These are phyloP conservation scores for Naganishia friedmannii DNA, from an alignment of 768 basidiomycete genomes.

Conservation along the genomic window DNA sequence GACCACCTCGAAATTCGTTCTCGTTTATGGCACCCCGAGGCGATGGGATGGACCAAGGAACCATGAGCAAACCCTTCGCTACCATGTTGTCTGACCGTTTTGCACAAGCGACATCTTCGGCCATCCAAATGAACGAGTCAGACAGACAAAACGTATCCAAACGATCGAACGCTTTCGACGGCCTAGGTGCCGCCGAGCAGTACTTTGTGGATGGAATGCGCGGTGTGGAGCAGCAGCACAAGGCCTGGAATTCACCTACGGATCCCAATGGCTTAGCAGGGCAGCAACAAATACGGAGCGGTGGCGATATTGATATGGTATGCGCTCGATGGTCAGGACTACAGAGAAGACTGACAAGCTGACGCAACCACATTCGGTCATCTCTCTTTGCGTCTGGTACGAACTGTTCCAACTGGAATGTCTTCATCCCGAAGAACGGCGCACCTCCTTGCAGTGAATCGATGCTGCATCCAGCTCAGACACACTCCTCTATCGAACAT, in stretches of 20 bases:
- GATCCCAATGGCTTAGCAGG: neutral
- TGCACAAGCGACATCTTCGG: neutral
- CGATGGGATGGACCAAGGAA: neutral
- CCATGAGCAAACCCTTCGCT: slow-evolving; percentile 1
- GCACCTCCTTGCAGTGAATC: neutral
- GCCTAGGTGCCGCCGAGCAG: slow-evolving; percentile 11
- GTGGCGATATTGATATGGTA: slow-evolving; percentile 16
- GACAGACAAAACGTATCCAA: neutral
- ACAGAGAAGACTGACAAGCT: slow-evolving; percentile 17
- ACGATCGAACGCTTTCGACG: slow-evolving; percentile 3
- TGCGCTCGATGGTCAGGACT: slow-evolving; percentile 14
- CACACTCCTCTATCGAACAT: slow-evolving; percentile 11
- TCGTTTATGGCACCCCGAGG: slow-evolving; percentile 1
- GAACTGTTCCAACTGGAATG: neutral
- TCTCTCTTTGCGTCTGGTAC: neutral
- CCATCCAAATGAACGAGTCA: neutral
- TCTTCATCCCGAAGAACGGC: neutral
- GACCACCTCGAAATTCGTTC: slow-evolving; percentile 21
- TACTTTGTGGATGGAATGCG: slow-evolving; percentile 24
- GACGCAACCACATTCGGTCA: neutral
- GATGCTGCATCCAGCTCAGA: neutral
- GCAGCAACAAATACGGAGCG: neutral
- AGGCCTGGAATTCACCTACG: slow-evolving; percentile 16
- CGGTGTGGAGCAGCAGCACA: slow-evolving; percentile 18
- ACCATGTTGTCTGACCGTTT: slow-evolving; percentile 8